phyloP scores from a whole-genome alignment of 1,139 yeast species.

The Komagataea norvegica region DNA sequence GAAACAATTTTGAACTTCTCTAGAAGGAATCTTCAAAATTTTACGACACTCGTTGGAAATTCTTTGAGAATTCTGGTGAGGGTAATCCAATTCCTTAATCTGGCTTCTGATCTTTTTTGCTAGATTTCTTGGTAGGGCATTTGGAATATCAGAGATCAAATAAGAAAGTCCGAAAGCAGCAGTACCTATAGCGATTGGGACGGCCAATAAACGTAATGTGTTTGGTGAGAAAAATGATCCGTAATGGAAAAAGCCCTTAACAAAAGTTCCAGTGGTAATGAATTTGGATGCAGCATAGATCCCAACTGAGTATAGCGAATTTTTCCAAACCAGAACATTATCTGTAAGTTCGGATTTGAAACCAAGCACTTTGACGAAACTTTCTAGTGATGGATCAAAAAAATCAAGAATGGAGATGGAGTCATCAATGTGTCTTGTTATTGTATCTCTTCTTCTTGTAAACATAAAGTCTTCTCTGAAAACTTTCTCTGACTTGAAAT shows the following conservation, averaged over 20 bases:
- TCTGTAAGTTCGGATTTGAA: conserved; percentile 21
- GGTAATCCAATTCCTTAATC: conserved; percentile 64
- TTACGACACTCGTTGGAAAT: conserved; percentile 78
- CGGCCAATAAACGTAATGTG: conserved; percentile 29
- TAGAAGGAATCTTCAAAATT: conserved; percentile 75
- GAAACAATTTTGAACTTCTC: conserved; percentile 76
- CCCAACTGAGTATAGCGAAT: conserved; percentile 33
- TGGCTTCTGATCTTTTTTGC: conserved; percentile 65
- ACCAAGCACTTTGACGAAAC: conserved; percentile 36
- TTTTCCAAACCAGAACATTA: conserved; percentile 27
- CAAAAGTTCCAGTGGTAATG: conserved; percentile 28
- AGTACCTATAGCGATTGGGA: conserved; percentile 43
- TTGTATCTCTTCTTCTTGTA: conserved; percentile 61
- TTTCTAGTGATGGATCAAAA: conserved; percentile 67
- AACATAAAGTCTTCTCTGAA: conserved; percentile 85
- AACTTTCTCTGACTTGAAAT: conserved; percentile 50
- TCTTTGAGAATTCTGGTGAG: conserved; percentile 71
- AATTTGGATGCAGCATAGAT: conserved; percentile 30
- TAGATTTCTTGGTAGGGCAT: conserved; percentile 81
- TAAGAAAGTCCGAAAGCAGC: conserved; percentile 61
- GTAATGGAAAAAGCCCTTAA: conserved; percentile 29
- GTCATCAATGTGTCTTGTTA: conserved; percentile 54
- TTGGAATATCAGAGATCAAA: conserved; percentile 74
- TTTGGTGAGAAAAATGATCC: conserved; percentile 33
- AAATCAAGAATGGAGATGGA: conserved; percentile 64